Base-by-base conservation (phyloP, 2,329 filamentous ascomycete genomes). In the Fusarium tuaranense region DNA sequence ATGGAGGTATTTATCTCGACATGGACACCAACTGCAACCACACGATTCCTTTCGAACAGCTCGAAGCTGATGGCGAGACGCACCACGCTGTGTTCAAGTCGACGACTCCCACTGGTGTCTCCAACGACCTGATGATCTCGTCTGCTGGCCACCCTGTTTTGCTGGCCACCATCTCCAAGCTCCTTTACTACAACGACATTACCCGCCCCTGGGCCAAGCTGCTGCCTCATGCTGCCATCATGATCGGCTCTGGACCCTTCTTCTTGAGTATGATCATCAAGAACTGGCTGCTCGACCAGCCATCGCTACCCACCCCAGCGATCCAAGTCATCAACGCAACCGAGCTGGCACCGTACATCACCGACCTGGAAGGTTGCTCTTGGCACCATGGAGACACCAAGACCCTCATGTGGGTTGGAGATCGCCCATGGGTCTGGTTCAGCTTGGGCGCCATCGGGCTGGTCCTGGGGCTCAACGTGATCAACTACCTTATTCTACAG, bases 111-210 rank as follows among this genome's bases (percentile, higher is more conserved):
- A 95, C 93, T 1, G 93, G 93, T 72, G 94, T 95, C 76, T 93
- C 92, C 75, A 95, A 95, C 84, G 93, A 95, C 78, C 92, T 92
- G 46, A 95, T 95, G 93, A 92, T 92, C 59, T 85, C 92, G 18
- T 87, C 93, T 1, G 90, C 92, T 0, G 88, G 91, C 70, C 94
- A 95, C 77, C 93, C 93, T 0, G 94, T 94, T 85, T 95, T 95
- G 86, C 85, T 91, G 61, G 87, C 88, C 59, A 91, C 93, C 44
- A 93, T 94, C 76, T 88, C 93, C 72, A 87, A 88, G 14, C 85
- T 95, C n/a, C 87, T 90, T 67, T 58, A 70, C 48, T 86, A 87
- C 65, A 94, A 94, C 82, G 88, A 93, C 79, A 71, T 80, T 34
- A 82, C 80, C 22, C 88, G 90, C 69, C 89, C 89, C 73, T 95